A percentile compares a stretch with the other conserved stretches of the same genome.
phyloP scores from a whole-genome alignment of 352 stramenopile genomes.

The Pythium scleroteichum region DNA sequence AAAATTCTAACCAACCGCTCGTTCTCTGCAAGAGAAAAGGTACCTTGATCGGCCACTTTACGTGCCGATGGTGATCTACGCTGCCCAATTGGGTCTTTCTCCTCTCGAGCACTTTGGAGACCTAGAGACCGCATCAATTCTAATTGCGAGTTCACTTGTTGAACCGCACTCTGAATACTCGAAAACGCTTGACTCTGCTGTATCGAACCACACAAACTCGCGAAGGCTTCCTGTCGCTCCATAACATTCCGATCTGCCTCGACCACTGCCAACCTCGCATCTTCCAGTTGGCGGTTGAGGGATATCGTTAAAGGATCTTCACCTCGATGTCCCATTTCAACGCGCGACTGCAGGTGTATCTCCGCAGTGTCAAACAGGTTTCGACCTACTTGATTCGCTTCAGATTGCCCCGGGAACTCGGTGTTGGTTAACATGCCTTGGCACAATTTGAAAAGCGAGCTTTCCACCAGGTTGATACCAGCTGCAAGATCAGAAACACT shows the following conservation, averaged over 20 bases:
- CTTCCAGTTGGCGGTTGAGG: slow-evolving; percentile 17
- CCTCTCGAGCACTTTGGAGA: neutral
- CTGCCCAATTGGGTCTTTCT: neutral
- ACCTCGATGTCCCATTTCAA: neutral
- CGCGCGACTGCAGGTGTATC: neutral
- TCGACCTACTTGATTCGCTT: slow-evolving; percentile 20
- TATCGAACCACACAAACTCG: neutral
- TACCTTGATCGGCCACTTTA: neutral
- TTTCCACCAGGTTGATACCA: slow-evolving; percentile 16
- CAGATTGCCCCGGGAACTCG: neutral
- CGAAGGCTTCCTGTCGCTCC: neutral
- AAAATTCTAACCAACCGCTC: slow-evolving; percentile 75
- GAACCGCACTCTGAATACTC: neutral
- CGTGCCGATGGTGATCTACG: neutral
- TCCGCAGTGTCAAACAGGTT: neutral
- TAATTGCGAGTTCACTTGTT: neutral
- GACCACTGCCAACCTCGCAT: neutral
- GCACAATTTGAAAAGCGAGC: slow-evolving; percentile 6
- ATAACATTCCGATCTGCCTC: slow-evolving; percentile 5
- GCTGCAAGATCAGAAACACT: slow-evolving; percentile 16
- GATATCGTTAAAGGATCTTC: neutral
- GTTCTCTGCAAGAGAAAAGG: slow-evolving; percentile 74
- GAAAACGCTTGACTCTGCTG: neutral
- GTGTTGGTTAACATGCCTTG: neutral
- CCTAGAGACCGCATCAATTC: slow-evolving; percentile 2